Percentiles rank a stretch among this genome's conserved stretches.
phyloP scores from a whole-genome alignment of 768 basidiomycete genomes.

The Mycena venus region DNA sequence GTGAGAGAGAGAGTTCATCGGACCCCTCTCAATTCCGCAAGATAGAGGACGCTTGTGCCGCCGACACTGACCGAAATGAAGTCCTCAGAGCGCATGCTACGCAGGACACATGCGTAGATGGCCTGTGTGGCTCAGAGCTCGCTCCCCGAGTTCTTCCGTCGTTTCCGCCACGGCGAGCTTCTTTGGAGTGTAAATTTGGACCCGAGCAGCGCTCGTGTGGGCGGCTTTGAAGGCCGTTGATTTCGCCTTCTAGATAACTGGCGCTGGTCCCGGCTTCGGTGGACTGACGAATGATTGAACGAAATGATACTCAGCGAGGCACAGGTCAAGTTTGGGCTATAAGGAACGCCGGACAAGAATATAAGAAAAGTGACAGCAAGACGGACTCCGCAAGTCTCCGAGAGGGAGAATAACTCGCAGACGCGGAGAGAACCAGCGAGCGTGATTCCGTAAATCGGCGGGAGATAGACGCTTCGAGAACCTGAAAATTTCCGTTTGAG shows the following conservation, averaged over 20 bases:
- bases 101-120: background rate
- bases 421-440: too few relatives aligned
- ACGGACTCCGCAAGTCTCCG: too few relatives aligned
- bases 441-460: too few relatives aligned
- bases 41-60: background rate
- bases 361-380: too few relatives aligned
- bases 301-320: too few relatives aligned
- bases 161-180: background rate
- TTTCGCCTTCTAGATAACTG: background rate
- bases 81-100: background rate
- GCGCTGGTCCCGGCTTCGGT: background rate
- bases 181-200: slow-evolving; percentile 12
- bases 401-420: too few relatives aligned
- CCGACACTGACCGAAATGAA: slow-evolving; percentile 12
- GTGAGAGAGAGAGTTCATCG: background rate
- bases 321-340: too few relatives aligned
- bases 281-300: background rate
- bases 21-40: background rate
- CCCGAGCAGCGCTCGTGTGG: background rate
- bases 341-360: too few relatives aligned
- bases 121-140: background rate
- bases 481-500: too few relatives aligned
- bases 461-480: too few relatives aligned
- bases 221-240: slow-evolving; percentile 4
- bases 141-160: background rate